phyloP scores from a whole-genome alignment of 306 rosid species.

The Cucurbita pepo region DNA sequence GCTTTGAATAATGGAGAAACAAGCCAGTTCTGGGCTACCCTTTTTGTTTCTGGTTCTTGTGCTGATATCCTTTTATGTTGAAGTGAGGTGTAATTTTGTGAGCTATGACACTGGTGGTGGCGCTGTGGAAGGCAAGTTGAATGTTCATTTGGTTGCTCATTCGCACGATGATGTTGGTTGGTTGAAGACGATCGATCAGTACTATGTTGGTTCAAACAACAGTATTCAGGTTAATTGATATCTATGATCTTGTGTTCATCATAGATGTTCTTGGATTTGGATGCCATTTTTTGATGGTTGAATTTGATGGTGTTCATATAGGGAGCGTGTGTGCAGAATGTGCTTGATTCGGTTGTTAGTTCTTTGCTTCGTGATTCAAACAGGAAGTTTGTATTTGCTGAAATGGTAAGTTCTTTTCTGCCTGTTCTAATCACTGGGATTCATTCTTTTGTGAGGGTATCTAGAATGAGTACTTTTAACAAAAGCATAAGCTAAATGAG shows the following conservation, averaged over 20 bases:
- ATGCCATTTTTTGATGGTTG: neutral
- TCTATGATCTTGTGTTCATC: neutral
- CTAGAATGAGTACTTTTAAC: neutral
- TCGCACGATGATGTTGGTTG: slow-evolving; percentile 89
- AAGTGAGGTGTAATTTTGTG: slow-evolving; percentile 21
- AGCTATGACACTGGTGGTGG: slow-evolving; percentile 42
- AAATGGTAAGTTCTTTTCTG: slow-evolving; percentile 37
- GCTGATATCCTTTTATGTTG: neutral
- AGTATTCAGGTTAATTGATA: slow-evolving; percentile 39
- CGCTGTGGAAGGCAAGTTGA: slow-evolving; percentile 50
- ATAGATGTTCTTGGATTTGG: neutral
- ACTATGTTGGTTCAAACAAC: slow-evolving; percentile 73
- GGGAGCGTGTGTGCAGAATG: slow-evolving; percentile 78
- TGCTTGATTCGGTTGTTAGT: slow-evolving; percentile 57
- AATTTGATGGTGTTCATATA: slow-evolving; percentile 1
- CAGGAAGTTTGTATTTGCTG: slow-evolving; percentile 70
- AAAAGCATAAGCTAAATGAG: neutral
- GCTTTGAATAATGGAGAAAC: slow-evolving; percentile 15
- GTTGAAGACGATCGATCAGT: slow-evolving; percentile 79
- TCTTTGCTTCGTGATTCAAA: slow-evolving; percentile 65
- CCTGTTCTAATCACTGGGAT: neutral
- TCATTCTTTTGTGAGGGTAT: neutral
- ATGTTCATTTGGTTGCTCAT: slow-evolving; percentile 77
- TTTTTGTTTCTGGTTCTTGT: slow-evolving; percentile 12
- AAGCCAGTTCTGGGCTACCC: neutral